Evolutionary conservation across 106 monocot species (phyloP).

Genomic region (Dioscorea zingiberensis): DNA sequence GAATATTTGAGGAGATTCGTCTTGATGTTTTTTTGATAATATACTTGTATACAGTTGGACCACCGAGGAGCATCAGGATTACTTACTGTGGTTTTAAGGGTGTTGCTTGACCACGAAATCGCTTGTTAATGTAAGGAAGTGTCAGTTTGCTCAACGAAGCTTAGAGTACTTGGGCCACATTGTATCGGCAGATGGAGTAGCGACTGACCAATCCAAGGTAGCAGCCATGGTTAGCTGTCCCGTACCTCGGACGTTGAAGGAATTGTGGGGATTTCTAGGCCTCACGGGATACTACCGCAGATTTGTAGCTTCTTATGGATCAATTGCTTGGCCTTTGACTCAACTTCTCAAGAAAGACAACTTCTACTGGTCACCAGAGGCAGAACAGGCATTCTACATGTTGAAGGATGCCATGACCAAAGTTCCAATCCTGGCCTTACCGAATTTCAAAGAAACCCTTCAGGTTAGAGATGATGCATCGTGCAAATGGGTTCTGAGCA

Average conservation of each 20-base stretch:
- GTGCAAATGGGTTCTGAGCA: neutral
- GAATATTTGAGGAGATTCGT: neutral
- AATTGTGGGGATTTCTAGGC: conserved; percentile 2
- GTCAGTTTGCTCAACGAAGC: neutral
- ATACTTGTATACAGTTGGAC: neutral
- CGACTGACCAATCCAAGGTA: neutral
- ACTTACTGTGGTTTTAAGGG: neutral
- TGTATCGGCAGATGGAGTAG: conserved; percentile 1
- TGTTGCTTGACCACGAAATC: too few species aligned
- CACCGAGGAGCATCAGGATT: neutral
- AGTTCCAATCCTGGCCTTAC: neutral
- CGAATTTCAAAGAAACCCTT: neutral
- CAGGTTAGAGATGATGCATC: neutral
- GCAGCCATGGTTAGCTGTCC: neutral
- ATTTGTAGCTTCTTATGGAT: neutral
- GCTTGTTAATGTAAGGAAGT: neutral
- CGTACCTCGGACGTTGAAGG: neutral
- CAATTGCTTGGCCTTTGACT: neutral
- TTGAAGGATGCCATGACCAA: neutral
- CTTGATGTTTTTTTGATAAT: neutral
- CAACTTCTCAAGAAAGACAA: neutral
- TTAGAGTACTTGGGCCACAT: conserved; percentile 4
- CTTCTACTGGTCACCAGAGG: neutral
- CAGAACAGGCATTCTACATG: neutral
- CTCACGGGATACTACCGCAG: too few species aligned